Percentiles rank a stretch among this genome's conserved stretches.
These are phyloP conservation scores for Trichoderma lentiforme DNA, from an alignment of 2,329 filamentous ascomycete species.

Conservation along the genomic window DNA sequence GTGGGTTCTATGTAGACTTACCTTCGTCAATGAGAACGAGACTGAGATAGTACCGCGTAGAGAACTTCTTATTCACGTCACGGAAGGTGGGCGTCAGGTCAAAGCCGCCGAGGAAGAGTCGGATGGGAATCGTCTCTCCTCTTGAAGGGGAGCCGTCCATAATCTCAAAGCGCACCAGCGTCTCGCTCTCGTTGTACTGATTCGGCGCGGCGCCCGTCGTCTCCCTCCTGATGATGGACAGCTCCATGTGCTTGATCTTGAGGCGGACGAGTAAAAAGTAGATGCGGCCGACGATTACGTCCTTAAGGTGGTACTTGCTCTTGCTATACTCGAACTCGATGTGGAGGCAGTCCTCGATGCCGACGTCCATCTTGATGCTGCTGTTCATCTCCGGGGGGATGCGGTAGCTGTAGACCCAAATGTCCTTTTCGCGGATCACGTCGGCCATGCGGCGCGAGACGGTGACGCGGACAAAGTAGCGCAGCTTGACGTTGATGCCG, in stretches of 20 bases:
- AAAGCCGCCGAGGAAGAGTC: constrained; percentile 94
- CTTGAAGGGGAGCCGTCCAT: constrained; percentile 99
- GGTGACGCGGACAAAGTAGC: constrained; percentile 96
- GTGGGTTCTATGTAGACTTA: constrained; percentile 36
- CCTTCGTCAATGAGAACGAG: constrained; percentile 94
- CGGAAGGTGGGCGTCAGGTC: constrained; percentile 97
- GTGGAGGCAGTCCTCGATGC: constrained; percentile 97
- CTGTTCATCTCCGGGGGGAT: constrained; percentile 98
- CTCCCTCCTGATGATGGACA: constrained; percentile 94
- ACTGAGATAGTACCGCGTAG: constrained; percentile 94
- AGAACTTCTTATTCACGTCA: constrained; percentile 99
- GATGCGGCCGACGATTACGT: constrained; percentile 97
- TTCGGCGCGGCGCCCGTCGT: constrained; percentile 96
- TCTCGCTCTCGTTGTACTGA: constrained; percentile 99
- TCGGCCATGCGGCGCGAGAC: constrained; percentile 96
- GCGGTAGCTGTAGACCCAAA: constrained; percentile 99
- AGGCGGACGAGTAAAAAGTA: constrained; percentile 95
- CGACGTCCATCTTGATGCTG: constrained; percentile 99
- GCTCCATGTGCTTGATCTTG: constrained; percentile 99
- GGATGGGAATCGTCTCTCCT: constrained; percentile 91
- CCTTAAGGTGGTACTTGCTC: constrained; percentile 98
- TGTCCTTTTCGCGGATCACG: constrained; percentile 97
- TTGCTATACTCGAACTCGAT: constrained; percentile 99
- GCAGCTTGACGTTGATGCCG: constrained; percentile 98
- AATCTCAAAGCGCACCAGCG: constrained; percentile 96